Base-by-base conservation (phyloP, 805 yeast genomes). In the Hanseniaspora lindneri region DNA sequence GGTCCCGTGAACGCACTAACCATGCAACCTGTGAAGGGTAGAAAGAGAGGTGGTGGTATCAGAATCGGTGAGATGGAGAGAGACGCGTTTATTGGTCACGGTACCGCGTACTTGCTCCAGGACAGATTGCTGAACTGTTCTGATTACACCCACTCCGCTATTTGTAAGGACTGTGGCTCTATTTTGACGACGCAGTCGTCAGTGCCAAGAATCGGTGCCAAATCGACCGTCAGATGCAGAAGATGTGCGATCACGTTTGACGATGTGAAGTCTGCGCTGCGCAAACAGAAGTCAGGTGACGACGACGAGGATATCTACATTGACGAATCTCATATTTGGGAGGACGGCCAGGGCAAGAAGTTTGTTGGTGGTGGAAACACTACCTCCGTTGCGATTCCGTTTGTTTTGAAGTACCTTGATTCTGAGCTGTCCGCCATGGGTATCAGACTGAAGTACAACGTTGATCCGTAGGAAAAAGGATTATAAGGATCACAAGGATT, bases 51-150 rank as follows among this genome's bases (percentile, higher is more conserved):
- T 55, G 98, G 98, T 69, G 98, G 98, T 82, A 92, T 92, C 58
- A 94, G 98, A 75, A 94, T 92, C 34, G 98, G 98, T 66, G 98
- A 92, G 67, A 92, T 92, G 98, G 98, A 92, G 70, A 83, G 98
- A 70, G 98, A 92, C 75, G 98, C 98, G 2, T 72, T 92, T 59
- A 87, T 92, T 65, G 98, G 97, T 52, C 98, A 92, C 62, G 98
- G 98, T 67, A 83, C 98, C 6, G 87, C 98, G 1, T 92, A 76
- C 77, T 69, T 92, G 58, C 71, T 92, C 56, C 97, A 89, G 66
- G 98, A 92, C 65, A 80, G 98, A 68, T 72, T 92, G 61, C 73
- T 92, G 63, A 92, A 92, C 68, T 87, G 95, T 62, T 83, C 95
- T 7, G 98, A 92, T 66, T 92, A 92, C 69, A 78, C 97, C 0